A percentile compares a stretch with the other conserved stretches of the same genome.
Conservation (phyloP, 495 filamentous ascomycete species). For the Cercophora sp. region DNA sequence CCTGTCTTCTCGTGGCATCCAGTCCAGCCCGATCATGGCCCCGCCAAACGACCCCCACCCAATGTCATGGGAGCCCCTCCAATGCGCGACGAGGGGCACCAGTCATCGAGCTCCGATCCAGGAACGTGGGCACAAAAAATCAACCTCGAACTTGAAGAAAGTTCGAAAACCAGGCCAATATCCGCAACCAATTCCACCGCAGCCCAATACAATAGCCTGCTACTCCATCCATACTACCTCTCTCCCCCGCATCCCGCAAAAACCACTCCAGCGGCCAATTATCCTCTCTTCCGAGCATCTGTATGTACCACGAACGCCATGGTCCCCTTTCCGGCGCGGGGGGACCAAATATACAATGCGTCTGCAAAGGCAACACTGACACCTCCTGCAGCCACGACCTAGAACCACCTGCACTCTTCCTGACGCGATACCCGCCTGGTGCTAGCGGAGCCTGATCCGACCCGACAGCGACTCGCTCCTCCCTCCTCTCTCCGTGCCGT, state of each 20-base stretch:
- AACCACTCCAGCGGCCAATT: no score
- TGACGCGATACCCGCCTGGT: constrained; percentile 2
- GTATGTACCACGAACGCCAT: no score
- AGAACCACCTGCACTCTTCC: not conserved
- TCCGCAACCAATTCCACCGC: not conserved
- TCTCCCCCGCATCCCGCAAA: no score
- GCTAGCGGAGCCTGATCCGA: constrained; percentile 4
- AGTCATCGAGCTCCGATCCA: constrained; percentile 4
- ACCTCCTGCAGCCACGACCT: constrained; percentile 1
- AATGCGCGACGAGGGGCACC: constrained; percentile 26
- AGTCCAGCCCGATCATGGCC: no score
- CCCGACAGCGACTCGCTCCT: constrained; percentile 1
- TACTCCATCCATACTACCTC: not conserved
- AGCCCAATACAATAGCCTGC: not conserved
- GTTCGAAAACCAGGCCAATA: not conserved
- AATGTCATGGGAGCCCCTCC: not conserved
- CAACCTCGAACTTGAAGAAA: no score
- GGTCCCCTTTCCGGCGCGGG: not conserved
- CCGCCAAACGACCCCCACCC: constrained; percentile 13
- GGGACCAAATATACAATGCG: no score
- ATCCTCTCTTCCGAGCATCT: no score
- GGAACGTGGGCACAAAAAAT: constrained; percentile 5
- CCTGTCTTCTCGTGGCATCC: no score
- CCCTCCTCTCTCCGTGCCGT: constrained; percentile 12
- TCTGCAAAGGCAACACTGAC: no score